Base-by-base conservation (phyloP, 768 basidiomycete genomes). In the Russula virescens region DNA sequence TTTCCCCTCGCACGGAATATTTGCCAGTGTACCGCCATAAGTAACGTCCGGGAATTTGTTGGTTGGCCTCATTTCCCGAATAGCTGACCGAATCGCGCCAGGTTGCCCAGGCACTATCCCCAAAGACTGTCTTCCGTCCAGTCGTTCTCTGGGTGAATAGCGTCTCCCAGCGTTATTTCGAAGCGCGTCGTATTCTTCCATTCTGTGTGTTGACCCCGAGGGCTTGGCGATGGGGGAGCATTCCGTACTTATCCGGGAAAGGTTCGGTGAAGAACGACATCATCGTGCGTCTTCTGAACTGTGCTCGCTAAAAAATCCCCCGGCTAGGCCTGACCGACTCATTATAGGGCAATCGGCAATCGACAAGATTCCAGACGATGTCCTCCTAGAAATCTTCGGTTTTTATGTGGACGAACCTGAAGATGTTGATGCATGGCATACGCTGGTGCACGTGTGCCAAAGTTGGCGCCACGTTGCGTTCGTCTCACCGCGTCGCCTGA, bases 371-470 rank as follows among this genome's bases (percentile, higher is more conserved):
- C 34, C 59, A 3, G 35, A 35, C 1, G 26, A 55, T 48, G n/a
- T 26, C 47, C 46, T 61, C 10, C n/a, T 61, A 9, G 25, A 48
- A 10, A 42, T 61, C 21, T 55, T 61, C 26, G 9, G 46, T n/a
- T 49, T 55, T 16, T 55, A 47, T 14, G 8, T 35, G 34, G 23
- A 2, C 19, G 42, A 43, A 18, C 4, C 42, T 43, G 42, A 43
- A 43, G 42, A 43, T 19, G 42, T 16, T 7, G 8, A 19, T 50
- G 19, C 11, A 10, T 61, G 60, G 60, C 23, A 31, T 18, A 9
- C 10, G 3, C n/a, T 55, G 25, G 53, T 28, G 35, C 60, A 42
- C 13, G 53, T 61, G 9, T 48, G 60, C 53, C 60, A 25, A 47
- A 38, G 25, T 23, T 61, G 60, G 60, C 35, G 47, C 9, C 7